These are phyloP conservation scores for Oenanthe sinensis DNA, from an alignment of 129 eudicot species.

Conservation along the genomic window DNA sequence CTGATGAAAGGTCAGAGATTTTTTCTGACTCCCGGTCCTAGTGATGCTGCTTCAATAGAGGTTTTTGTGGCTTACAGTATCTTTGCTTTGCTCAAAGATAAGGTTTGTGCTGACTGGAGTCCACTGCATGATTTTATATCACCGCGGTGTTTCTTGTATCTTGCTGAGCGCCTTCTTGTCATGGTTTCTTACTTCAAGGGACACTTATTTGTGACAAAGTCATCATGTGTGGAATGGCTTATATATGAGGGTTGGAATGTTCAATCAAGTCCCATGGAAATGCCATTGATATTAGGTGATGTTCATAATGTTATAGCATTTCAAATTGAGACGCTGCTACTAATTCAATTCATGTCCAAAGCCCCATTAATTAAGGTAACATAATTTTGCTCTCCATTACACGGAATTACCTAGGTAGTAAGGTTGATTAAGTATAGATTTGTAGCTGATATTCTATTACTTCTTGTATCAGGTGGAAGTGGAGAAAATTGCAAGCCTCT, in stretches of 20 bases:
- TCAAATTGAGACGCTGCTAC: constrained; percentile 19
- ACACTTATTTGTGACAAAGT: constrained; percentile 31
- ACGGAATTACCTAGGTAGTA: background rate
- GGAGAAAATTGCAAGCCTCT: background rate
- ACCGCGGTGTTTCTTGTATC: too few species aligned
- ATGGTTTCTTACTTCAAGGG: constrained; percentile 26
- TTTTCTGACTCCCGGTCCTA: too few species aligned
- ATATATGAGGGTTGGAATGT: constrained; percentile 17
- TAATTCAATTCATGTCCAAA: background rate
- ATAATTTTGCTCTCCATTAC: background rate
- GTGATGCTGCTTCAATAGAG: too few species aligned
- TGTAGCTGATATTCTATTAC: too few species aligned
- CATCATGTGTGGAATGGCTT: constrained; percentile 55
- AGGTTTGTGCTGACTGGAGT: constrained; percentile 25
- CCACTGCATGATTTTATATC: too few species aligned
- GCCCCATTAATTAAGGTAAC: constrained; percentile 3
- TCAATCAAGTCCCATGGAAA: constrained; percentile 1
- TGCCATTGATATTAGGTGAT: constrained; percentile 4
- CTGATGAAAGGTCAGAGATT: too few species aligned
- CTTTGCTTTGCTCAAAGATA: constrained; percentile 24
- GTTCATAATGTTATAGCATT: constrained; percentile 22
- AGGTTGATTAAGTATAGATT: background rate
- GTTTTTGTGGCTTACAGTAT: constrained; percentile 18
- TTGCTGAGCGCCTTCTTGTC: constrained; percentile 47
- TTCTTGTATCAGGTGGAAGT: constrained; percentile 14